Percentiles rank a stretch among this genome's conserved stretches.
Conservation (phyloP, 805 yeast species). For the Nakazawaea pomicola region DNA sequence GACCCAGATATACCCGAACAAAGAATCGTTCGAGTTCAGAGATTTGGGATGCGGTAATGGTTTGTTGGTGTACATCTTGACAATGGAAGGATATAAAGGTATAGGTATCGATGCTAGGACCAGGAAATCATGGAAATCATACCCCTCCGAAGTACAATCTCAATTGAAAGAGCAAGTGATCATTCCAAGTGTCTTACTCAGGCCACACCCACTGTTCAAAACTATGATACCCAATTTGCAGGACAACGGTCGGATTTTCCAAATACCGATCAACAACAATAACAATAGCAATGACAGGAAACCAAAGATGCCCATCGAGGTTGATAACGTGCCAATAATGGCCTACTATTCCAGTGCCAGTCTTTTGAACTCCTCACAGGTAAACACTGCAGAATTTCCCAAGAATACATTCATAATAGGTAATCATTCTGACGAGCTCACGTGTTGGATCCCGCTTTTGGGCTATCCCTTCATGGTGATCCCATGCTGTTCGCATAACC, state of each 20-base stretch:
- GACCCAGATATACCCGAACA: constrained; percentile 41
- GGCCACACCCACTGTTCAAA: constrained; percentile 63
- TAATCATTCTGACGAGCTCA: constrained; percentile 91
- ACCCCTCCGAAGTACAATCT: constrained; percentile 58
- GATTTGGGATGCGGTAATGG: constrained; percentile 98
- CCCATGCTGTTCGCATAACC: constrained; percentile 91
- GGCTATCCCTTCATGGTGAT: constrained; percentile 87
- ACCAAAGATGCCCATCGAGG: constrained; percentile 13
- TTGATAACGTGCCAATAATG: constrained; percentile 36
- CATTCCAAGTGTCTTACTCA: constrained; percentile 68
- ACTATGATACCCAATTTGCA: constrained; percentile 46
- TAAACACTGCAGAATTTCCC: constrained; percentile 63
- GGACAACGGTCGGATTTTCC: constrained; percentile 60
- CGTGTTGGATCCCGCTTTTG: constrained; percentile 90
- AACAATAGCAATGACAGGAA: constrained; percentile 9
- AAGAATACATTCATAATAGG: constrained; percentile 80
- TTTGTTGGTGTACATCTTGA: constrained; percentile 66
- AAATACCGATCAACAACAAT: constrained; percentile 35
- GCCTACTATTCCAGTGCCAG: constrained; percentile 51
- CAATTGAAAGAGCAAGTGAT: constrained; percentile 70
- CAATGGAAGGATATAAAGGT: constrained; percentile 77
- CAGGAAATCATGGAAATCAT: constrained; percentile 81
- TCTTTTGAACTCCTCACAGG: constrained; percentile 46
- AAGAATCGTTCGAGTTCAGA: constrained; percentile 58
- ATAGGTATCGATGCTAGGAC: constrained; percentile 85